Percentiles rank a stretch among this genome's conserved stretches.
These are phyloP conservation scores for Exsudoporus frostii DNA, from an alignment of 768 basidiomycete genomes.

Conservation along the genomic window DNA sequence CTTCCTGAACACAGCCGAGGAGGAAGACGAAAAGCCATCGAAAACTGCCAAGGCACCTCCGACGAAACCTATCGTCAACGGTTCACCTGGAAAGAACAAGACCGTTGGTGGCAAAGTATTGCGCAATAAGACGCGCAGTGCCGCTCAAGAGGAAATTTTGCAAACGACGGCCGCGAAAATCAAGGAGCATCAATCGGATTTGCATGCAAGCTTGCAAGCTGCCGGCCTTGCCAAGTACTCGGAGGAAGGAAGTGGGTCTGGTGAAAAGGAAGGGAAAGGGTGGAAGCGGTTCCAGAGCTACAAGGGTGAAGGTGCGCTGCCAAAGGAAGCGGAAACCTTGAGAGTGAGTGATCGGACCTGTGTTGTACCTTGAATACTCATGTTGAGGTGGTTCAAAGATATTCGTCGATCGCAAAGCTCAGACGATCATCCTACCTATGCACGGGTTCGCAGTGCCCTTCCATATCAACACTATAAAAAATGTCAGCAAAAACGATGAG, in stretches of 20 bases:
- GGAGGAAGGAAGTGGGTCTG: constrained; percentile 70
- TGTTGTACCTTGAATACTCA: constrained; percentile 2
- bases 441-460: constrained; percentile 96
- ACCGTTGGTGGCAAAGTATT: constrained; percentile 82
- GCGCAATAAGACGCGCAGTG: constrained; percentile 86
- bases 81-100: constrained; percentile 66
- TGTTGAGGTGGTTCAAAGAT: constrained; percentile 50
- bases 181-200: constrained; percentile 81
- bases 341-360: constrained; percentile 50
- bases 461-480: constrained; percentile 98
- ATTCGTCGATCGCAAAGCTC: constrained; percentile 84
- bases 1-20: constrained; percentile 65
- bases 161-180: constrained; percentile 75
- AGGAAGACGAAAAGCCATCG: constrained; percentile 51
- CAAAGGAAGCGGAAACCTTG: constrained; percentile 74
- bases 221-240: constrained; percentile 83
- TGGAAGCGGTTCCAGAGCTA: constrained; percentile 98
- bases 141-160: constrained; percentile 80
- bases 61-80: constrained; percentile 53
- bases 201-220: constrained; percentile 72
- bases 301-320: constrained; percentile 89
- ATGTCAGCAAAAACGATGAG: constrained; percentile 95
- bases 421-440: constrained; percentile 88
- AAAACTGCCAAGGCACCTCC: constrained; percentile 55
- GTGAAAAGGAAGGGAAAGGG: constrained; percentile 84